These are phyloP conservation scores for Cnidoscolus chayamansa DNA, from an alignment of 441 rosid genomes.

Conservation along the genomic window DNA sequence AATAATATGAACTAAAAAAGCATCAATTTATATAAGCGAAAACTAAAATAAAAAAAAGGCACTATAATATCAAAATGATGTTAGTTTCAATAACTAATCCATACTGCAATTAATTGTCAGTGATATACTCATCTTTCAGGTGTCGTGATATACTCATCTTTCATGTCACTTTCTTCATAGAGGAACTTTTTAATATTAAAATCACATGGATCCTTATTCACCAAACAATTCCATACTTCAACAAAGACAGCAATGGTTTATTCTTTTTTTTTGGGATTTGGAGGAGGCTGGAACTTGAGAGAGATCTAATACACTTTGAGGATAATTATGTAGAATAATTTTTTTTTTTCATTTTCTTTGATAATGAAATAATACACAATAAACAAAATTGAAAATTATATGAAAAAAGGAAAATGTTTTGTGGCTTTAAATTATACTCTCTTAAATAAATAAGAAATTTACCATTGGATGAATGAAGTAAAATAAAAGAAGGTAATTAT, in stretches of 20 bases:
- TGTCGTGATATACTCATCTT: conserved; percentile 75
- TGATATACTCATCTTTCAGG: conserved; percentile 82
- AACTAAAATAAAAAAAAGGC: background rate
- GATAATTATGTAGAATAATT: too few relatives aligned
- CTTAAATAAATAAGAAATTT: too few relatives aligned
- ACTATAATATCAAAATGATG: background rate
- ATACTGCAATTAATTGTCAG: conserved; percentile 91
- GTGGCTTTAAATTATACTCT: too few relatives aligned
- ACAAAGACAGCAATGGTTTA: background rate
- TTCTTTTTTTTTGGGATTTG: background rate
- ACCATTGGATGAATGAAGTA: too few relatives aligned
- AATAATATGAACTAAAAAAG: conserved; percentile 12
- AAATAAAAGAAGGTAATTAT: too few relatives aligned
- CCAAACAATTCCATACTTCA: background rate
- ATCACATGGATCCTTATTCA: background rate
- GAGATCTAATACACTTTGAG: too few relatives aligned
- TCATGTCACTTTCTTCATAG: conserved; percentile 77
- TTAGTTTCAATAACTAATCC: conserved; percentile 8
- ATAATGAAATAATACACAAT: too few relatives aligned
- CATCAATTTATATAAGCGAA: conserved; percentile 7
- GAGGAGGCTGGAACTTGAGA: too few relatives aligned
- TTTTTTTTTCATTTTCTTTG: too few relatives aligned
- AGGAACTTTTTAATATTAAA: conserved; percentile 57
- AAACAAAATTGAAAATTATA: too few relatives aligned
- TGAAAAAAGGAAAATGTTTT: too few relatives aligned